Conservation (phyloP, 2,329 filamentous ascomycete species). For the Aspergillus ochraceus region DNA sequence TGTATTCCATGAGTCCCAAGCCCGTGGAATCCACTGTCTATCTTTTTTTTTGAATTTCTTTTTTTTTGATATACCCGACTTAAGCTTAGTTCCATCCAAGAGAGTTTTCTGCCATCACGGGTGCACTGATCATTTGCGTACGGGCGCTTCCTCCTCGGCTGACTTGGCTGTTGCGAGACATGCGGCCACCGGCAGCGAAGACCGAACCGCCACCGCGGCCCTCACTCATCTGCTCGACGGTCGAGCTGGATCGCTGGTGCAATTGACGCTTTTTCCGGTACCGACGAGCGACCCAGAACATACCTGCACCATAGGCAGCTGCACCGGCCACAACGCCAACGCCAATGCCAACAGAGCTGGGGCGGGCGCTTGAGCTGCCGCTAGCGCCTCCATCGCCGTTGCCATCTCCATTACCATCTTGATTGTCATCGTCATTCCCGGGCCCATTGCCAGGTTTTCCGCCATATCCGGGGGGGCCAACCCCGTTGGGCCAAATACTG, state of each 20-base stretch:
- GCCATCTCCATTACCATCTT: constrained; percentile 37
- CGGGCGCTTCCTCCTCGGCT: constrained; percentile 69
- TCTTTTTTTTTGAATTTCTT: constrained; percentile 11
- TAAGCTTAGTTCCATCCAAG: constrained; percentile 82
- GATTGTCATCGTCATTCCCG: constrained; percentile 43
- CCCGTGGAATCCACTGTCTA: background rate
- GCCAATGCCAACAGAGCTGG: constrained; percentile 65
- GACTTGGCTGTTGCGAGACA: constrained; percentile 53
- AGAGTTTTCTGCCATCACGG: constrained; percentile 90
- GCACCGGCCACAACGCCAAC: constrained; percentile 76
- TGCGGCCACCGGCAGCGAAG: constrained; percentile 46
- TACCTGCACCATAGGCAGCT: constrained; percentile 85
- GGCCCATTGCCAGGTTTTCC: constrained; percentile 37
- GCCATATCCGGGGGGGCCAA: constrained; percentile 57
- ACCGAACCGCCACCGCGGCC: constrained; percentile 49
- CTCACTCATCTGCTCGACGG: constrained; percentile 66
- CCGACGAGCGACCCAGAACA: constrained; percentile 88
- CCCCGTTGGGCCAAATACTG: background rate
- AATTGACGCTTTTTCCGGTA: constrained; percentile 83
- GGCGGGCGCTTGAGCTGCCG: constrained; percentile 37
- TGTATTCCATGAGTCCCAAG: background rate
- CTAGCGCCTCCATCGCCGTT: constrained; percentile 52
- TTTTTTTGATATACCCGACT: constrained; percentile 9
- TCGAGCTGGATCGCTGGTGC: constrained; percentile 75
- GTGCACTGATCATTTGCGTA: constrained; percentile 78